phyloP scores from a whole-genome alignment of 2,329 filamentous ascomycete species.

The Cercospora nicotianae region DNA sequence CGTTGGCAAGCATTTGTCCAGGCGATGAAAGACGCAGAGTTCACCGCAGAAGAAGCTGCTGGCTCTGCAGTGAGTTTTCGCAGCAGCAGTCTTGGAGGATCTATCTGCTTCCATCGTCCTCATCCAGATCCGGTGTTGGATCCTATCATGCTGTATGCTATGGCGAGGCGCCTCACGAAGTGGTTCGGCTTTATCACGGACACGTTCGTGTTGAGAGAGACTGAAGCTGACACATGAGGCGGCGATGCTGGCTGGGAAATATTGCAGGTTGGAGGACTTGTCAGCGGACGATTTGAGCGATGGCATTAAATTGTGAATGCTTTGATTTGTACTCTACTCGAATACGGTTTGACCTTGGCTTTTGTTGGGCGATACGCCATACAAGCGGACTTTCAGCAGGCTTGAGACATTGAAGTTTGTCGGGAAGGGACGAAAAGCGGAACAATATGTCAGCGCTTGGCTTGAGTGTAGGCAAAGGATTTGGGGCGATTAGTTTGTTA shows the following conservation, averaged over 20 bases:
- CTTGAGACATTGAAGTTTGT: no score
- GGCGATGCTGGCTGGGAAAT: neutral
- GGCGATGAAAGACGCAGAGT: constrained; percentile 15
- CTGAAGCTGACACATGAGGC: neutral
- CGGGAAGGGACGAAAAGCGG: no score
- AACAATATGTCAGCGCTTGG: no score
- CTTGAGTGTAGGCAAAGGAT: no score
- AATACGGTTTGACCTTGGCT: neutral
- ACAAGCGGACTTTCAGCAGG: no score
- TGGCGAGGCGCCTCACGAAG: constrained; percentile 14
- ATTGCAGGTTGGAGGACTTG: neutral
- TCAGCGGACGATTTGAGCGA: neutral
- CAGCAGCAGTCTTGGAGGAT: neutral
- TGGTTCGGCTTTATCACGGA: constrained; percentile 20
- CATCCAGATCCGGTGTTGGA: constrained; percentile 18
- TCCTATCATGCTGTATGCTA: constrained; percentile 19
- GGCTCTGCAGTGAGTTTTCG: constrained; percentile 15
- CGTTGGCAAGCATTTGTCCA: constrained; percentile 18
- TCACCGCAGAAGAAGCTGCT: neutral
- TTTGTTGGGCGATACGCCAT: neutral
- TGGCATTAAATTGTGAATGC: neutral
- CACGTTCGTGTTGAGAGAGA: constrained; percentile 11
- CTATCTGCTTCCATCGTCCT: constrained; percentile 18
- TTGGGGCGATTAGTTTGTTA: no score
- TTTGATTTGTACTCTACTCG: neutral